Percentiles rank a stretch among this genome's conserved stretches.
Conservation (phyloP, 257 asterid genomes). For the Nicotiana obtusifolia region DNA sequence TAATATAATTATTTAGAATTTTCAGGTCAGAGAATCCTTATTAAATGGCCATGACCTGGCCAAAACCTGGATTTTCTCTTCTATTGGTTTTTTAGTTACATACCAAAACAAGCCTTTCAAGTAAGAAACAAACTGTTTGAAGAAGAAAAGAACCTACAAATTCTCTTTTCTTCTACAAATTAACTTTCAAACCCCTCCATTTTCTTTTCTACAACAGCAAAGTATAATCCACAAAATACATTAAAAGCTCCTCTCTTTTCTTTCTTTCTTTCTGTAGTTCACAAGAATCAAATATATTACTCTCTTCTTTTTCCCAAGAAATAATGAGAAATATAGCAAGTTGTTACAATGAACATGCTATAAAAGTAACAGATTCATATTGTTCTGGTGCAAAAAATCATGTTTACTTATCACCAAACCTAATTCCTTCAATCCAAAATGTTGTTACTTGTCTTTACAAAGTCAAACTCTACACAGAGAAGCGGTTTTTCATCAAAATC, state of each 20-base stretch:
- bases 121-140: background rate
- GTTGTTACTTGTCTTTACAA: constrained; percentile 48
- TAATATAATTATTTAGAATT: background rate
- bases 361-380: constrained; percentile 64
- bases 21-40: constrained; percentile 1
- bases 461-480: constrained; percentile 35
- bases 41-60: background rate
- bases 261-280: background rate
- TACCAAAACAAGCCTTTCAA: background rate
- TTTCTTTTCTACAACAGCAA: constrained; percentile 42
- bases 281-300: background rate
- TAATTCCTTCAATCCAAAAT: constrained; percentile 35
- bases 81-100: constrained; percentile 4
- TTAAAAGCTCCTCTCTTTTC: background rate
- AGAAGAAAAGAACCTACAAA: constrained; percentile 10
- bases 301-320: background rate
- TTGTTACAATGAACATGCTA: constrained; percentile 70
- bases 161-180: constrained; percentile 4
- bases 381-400: constrained; percentile 50
- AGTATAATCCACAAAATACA: constrained; percentile 14
- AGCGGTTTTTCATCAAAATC: constrained; percentile 37
- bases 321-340: constrained; percentile 61
- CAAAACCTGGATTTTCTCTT: background rate
- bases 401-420: constrained; percentile 14
- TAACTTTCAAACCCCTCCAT: background rate